Conservation (phyloP, 208 protist genomes). For the Plasmodiophora brassicae region DNA sequence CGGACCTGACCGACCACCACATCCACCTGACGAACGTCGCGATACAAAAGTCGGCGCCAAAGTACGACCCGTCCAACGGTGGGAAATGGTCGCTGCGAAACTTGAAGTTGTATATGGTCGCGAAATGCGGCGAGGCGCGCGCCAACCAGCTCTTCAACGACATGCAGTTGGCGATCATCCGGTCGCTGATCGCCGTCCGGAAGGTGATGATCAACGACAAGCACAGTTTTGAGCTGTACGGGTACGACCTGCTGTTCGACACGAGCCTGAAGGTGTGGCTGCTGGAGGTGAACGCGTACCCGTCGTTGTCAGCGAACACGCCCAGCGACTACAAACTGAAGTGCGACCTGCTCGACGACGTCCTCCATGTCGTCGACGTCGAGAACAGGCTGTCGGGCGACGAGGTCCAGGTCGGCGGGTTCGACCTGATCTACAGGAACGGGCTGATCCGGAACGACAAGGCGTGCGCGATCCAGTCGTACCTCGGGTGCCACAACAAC, state of each 20-base stretch:
- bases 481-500: neutral
- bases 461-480: neutral
- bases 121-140: slow-evolving; percentile 69
- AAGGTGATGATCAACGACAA: slow-evolving; percentile 71
- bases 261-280: slow-evolving; percentile 67
- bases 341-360: slow-evolving; percentile 79
- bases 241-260: slow-evolving; percentile 68
- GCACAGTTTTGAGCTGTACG: slow-evolving; percentile 73
- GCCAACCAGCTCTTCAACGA: slow-evolving; percentile 79
- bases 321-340: slow-evolving; percentile 85
- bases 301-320: slow-evolving; percentile 76
- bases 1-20: neutral
- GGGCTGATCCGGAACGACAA: neutral
- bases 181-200: slow-evolving; percentile 60
- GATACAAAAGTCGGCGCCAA: slow-evolving; percentile 11
- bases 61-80: slow-evolving; percentile 30
- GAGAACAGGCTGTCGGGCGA: neutral
- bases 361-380: slow-evolving; percentile 43
- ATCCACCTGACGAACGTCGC: slow-evolving; percentile 30
- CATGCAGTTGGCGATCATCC: slow-evolving; percentile 82
- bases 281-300: slow-evolving; percentile 71
- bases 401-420: neutral
- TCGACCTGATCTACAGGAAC: neutral
- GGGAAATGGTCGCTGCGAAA: slow-evolving; percentile 64
- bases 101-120: slow-evolving; percentile 68